Evolutionary conservation across 1,284 basidiomycete genomes (phyloP).

Genomic region (Papiliotrema nemorosa): DNA sequence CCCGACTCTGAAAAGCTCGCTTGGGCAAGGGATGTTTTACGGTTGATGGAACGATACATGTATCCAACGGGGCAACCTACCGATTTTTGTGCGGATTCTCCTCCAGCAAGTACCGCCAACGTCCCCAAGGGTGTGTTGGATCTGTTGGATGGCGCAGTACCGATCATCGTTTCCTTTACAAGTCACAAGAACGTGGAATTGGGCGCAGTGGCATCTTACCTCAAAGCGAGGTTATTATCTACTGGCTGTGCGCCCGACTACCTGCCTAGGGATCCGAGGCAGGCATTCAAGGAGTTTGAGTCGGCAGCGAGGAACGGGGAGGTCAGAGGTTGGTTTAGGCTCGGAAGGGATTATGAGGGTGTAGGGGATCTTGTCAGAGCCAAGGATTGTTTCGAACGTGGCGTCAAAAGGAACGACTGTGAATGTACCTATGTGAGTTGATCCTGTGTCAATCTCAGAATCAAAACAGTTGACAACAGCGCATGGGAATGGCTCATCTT

Average conservation of each 20-base stretch:
- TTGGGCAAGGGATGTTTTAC: constrained; percentile 37
- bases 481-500: constrained; percentile 85
- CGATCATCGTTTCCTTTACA: constrained; percentile 31
- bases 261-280: constrained; percentile 64
- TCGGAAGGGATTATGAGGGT: constrained; percentile 86
- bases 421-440: constrained; percentile 71
- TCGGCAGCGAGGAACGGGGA: constrained; percentile 69
- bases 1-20: constrained; percentile 24
- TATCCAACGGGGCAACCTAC: constrained; percentile 15
- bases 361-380: constrained; percentile 71
- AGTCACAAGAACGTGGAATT: constrained; percentile 11
- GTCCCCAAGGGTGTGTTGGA: constrained; percentile 6
- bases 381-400: constrained; percentile 76
- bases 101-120: constrained; percentile 4
- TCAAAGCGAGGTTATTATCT: constrained; percentile 34
- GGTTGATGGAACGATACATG: constrained; percentile 27
- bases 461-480: constrained; percentile 50
- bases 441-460: neutral
- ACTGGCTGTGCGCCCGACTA: constrained; percentile 55
- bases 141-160: constrained; percentile 26
- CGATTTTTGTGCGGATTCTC: constrained; percentile 12
- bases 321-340: constrained; percentile 75
- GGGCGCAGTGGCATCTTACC: constrained; percentile 32
- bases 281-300: constrained; percentile 87
- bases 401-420: constrained; percentile 65